Evolutionary conservation across 2,329 filamentous ascomycete genomes (phyloP), one percentile per base, ranked within the genome.

Genomic region (Beauveria caledonica): DNA sequence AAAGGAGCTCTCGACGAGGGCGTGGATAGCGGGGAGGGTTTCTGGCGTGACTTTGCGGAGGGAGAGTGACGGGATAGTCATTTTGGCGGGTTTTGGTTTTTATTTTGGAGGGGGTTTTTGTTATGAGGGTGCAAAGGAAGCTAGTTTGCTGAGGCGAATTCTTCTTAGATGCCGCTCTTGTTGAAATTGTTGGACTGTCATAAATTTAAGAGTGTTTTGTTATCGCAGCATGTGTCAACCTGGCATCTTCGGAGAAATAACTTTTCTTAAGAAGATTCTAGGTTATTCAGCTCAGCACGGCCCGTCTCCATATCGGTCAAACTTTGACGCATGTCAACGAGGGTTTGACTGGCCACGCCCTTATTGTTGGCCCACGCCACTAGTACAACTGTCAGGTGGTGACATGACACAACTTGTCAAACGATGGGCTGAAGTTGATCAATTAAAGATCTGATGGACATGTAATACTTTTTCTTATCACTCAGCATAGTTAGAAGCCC

Each of bases 1-100:
- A 69, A 78, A 80, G 44, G 77, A 77, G 2, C 73, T 73, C 53
- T 72, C 69, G 53, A 80, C 71, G 56, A 80, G 73, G 3, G 69
- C 62, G 23, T 75, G 71, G 29, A 78, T 61, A 11, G 64, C 52
- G 8, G 69, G 60, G 13, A 70, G 64, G 50, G 77, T 74, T 15
- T 65, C 64, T 0, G 68, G 62, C 3, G 68, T 69, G 48, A 75
- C 76, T 50, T 69, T 68, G 64, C 74, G 73, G 64, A 73, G 72
- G 19, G 68, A 64, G 60, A 76, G 68, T 6, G 65, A 50, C n/a
- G 58, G 33, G 2, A 54, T 62, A 10, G 60, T 39, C 52, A 60
- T 63, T 11, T 52, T 49, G 49, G 42, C 9, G 27, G 10, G 15
- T 33, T 42, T 40, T 15, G 27, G 13, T 5, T 9, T 29, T 13